These are phyloP conservation scores for Beauveria brongniartii DNA, from an alignment of 2,329 filamentous ascomycete species.

Conservation along the genomic window DNA sequence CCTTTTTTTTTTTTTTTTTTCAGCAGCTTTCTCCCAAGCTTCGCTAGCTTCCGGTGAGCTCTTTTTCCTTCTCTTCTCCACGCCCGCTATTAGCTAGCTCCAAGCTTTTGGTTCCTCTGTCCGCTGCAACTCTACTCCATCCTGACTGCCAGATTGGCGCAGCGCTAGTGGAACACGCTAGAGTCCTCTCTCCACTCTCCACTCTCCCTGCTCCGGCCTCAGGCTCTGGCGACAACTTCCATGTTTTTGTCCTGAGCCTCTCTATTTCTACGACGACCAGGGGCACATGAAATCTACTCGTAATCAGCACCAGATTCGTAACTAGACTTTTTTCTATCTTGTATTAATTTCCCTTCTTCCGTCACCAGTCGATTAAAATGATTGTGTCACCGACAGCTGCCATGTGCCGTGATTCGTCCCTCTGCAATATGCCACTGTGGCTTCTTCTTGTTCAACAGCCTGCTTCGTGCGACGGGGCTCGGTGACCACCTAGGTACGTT, in stretches of 20 bases:
- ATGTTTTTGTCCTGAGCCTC: background rate
- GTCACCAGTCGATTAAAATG: too few species aligned
- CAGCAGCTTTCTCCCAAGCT: background rate
- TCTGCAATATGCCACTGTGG: too few species aligned
- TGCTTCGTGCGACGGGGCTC: too few species aligned
- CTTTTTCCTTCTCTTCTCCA: constrained; percentile 1
- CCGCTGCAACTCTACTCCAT: constrained; percentile 7
- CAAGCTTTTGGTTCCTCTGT: background rate
- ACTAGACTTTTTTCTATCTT: too few species aligned
- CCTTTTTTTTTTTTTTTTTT: background rate
- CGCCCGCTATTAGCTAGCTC: background rate
- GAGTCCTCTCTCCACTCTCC: background rate
- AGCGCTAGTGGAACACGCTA: constrained; percentile 1
- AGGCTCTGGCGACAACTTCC: background rate
- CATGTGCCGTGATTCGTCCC: too few species aligned
- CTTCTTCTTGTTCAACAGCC: too few species aligned
- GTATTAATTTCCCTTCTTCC: too few species aligned
- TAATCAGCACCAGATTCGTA: too few species aligned
- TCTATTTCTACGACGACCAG: background rate
- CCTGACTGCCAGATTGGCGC: constrained; percentile 7
- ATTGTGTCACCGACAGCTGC: too few species aligned
- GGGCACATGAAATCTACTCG: too few species aligned
- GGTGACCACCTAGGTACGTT: background rate
- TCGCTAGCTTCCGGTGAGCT: background rate
- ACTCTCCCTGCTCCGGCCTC: background rate